These are phyloP conservation scores for Cephalotrichum gorgonifer DNA, from an alignment of 2,329 filamentous ascomycete genomes.

Conservation along the genomic window DNA sequence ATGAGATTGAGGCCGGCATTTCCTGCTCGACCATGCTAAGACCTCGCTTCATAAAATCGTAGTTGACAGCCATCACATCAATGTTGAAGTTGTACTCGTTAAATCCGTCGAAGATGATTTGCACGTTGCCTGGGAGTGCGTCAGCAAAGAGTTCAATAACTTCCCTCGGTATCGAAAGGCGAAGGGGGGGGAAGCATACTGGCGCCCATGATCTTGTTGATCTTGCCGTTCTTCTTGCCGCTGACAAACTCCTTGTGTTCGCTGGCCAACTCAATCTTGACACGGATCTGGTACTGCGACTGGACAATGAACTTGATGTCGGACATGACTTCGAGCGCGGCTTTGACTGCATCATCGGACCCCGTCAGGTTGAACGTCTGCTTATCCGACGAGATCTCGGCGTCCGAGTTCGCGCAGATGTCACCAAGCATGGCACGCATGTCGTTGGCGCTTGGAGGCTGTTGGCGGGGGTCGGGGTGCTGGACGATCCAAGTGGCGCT, in stretches of 20 bases:
- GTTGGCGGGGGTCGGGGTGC: constrained; percentile 54
- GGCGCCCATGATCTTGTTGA: constrained; percentile 99
- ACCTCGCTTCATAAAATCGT: constrained; percentile 90
- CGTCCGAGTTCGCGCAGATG: constrained; percentile 92
- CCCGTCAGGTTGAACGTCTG: constrained; percentile 89
- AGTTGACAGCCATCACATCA: constrained; percentile 84
- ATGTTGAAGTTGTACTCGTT: constrained; percentile 99
- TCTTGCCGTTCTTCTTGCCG: constrained; percentile 99
- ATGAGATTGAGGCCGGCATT: constrained; percentile 98
- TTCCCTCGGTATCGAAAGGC: too few species aligned
- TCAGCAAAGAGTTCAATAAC: constrained; percentile 8
- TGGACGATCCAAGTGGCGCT: constrained; percentile 93
- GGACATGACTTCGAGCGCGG: constrained; percentile 87
- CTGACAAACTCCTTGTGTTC: constrained; percentile 99
- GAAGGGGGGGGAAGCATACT: constrained; percentile 32
- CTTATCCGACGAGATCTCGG: constrained; percentile 90
- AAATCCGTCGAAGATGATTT: constrained; percentile 98
- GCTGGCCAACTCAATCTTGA: constrained; percentile 97
- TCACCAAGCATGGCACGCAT: constrained; percentile 86
- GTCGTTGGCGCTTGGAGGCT: constrained; percentile 54
- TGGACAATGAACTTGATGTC: constrained; percentile 83
- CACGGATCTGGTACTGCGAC: constrained; percentile 82
- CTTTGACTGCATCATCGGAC: constrained; percentile 92
- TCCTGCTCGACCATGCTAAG: constrained; percentile 92
- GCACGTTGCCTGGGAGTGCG: constrained; percentile 60